Percentiles rank a stretch among this genome's conserved stretches.
phyloP scores from a whole-genome alignment of 176 grass and related monocot species.

The Eleusine indica region DNA sequence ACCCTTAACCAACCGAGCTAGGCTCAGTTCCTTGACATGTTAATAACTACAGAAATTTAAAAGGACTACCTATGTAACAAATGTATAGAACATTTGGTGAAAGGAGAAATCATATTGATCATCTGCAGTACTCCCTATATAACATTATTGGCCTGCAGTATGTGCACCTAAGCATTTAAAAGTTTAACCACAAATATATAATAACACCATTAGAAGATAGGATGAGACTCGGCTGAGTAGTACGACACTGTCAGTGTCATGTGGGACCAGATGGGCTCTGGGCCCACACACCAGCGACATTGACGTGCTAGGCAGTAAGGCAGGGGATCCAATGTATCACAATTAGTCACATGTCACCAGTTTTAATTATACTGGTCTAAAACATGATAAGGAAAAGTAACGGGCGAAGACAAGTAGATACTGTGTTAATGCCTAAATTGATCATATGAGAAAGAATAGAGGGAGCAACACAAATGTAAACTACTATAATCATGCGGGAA shows the following conservation, averaged over 20 bases:
- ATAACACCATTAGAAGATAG: not conserved
- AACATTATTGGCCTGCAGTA: not conserved
- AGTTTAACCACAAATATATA: not conserved
- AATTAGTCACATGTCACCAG: too few species aligned
- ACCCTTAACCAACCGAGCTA: too few species aligned
- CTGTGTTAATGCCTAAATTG: not conserved
- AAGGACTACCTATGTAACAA: conserved; percentile 1
- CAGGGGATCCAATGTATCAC: not conserved
- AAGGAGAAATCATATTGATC: conserved; percentile 25
- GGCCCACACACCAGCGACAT: too few species aligned
- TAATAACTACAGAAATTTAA: not conserved
- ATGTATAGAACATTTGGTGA: conserved; percentile 3
- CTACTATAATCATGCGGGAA: not conserved
- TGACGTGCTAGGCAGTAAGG: too few species aligned
- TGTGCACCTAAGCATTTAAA: not conserved
- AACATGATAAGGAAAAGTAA: not conserved
- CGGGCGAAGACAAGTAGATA: not conserved
- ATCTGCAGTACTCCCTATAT: not conserved
- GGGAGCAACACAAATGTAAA: not conserved
- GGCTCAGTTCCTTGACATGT: not conserved
- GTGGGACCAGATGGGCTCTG: too few species aligned
- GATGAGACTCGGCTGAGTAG: too few species aligned
- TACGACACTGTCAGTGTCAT: too few species aligned
- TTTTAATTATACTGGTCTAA: not conserved
- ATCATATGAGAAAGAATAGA: not conserved